phyloP scores from a whole-genome alignment of 192 early-diverging fungal species.

The Funneliformis mosseae region DNA sequence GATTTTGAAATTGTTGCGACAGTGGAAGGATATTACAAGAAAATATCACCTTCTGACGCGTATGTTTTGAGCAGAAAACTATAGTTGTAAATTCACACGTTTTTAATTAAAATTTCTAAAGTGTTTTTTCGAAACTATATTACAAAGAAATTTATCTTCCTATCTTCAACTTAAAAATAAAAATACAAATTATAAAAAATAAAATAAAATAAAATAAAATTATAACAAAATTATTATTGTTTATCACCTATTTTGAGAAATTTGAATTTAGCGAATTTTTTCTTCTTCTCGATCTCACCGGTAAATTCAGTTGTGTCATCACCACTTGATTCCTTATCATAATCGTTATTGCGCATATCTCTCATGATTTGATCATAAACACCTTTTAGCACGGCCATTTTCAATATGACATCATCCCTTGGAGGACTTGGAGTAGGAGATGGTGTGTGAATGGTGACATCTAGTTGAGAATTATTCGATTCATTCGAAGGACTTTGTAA shows the following conservation, averaged over 20 bases:
- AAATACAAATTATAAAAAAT: neutral
- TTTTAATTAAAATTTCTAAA: neutral
- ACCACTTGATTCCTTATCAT: constrained; percentile 27
- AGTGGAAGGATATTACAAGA: constrained; percentile 79
- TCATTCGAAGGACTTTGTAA: constrained; percentile 29
- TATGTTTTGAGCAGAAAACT: constrained; percentile 42
- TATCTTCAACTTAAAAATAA: no score
- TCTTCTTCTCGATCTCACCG: constrained; percentile 26
- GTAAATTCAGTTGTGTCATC: constrained; percentile 26
- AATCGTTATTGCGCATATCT: constrained; percentile 34
- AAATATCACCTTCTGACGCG: constrained; percentile 82
- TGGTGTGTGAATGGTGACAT: constrained; percentile 21
- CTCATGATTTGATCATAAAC: constrained; percentile 50
- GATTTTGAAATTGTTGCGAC: constrained; percentile 66
- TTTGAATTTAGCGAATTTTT: constrained; percentile 32
- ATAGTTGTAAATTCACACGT: neutral
- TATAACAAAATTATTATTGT: neutral
- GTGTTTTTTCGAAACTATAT: neutral
- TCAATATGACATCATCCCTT: constrained; percentile 41
- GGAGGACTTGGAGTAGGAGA: constrained; percentile 19
- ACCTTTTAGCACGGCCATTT: constrained; percentile 48
- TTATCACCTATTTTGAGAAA: constrained; percentile 21
- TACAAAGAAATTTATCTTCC: neutral
- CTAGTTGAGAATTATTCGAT: constrained; percentile 17
- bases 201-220: neutral